These are phyloP conservation scores for Plasmodium berghei DNA, from an alignment of 169 alveolate genomes.

Conservation along the genomic window DNA sequence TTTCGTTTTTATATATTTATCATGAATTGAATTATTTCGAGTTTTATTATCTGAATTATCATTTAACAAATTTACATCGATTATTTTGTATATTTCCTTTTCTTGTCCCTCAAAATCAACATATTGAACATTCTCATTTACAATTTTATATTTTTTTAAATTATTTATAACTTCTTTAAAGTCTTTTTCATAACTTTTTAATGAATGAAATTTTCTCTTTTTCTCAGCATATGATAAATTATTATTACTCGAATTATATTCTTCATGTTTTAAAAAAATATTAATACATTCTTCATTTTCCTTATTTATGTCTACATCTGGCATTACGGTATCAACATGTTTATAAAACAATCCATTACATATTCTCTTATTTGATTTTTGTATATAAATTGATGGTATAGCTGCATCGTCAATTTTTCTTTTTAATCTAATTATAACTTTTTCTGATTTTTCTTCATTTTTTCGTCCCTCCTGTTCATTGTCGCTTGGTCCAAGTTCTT, in stretches of 20 bases:
- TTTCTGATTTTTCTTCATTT: constrained; percentile 22
- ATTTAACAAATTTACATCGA: constrained; percentile 55
- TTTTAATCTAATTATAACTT: constrained; percentile 69
- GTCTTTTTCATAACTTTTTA: constrained; percentile 65
- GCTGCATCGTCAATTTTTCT: constrained; percentile 69
- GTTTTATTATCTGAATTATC: constrained; percentile 5
- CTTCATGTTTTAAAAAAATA: constrained; percentile 55
- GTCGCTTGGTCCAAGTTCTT: constrained; percentile 8
- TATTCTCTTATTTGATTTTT: constrained; percentile 64
- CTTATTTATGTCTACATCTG: constrained; percentile 41
- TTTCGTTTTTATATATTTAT: constrained; percentile 3
- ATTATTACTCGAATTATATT: constrained; percentile 7
- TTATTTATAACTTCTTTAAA: constrained; percentile 54
- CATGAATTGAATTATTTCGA: not conserved
- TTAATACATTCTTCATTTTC: constrained; percentile 57
- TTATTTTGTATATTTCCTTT: constrained; percentile 65
- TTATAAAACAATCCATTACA: constrained; percentile 65
- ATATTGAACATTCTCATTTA: constrained; percentile 64
- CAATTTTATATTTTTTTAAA: constrained; percentile 63
- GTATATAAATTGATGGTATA: constrained; percentile 64
- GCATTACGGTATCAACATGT: constrained; percentile 47
- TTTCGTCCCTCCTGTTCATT: not conserved
- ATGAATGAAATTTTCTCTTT: constrained; percentile 53
- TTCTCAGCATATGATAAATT: constrained; percentile 8
- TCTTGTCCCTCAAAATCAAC: constrained; percentile 30